Base-by-base conservation (phyloP, 1,284 basidiomycete genomes). In the Termitomyces sp. region DNA sequence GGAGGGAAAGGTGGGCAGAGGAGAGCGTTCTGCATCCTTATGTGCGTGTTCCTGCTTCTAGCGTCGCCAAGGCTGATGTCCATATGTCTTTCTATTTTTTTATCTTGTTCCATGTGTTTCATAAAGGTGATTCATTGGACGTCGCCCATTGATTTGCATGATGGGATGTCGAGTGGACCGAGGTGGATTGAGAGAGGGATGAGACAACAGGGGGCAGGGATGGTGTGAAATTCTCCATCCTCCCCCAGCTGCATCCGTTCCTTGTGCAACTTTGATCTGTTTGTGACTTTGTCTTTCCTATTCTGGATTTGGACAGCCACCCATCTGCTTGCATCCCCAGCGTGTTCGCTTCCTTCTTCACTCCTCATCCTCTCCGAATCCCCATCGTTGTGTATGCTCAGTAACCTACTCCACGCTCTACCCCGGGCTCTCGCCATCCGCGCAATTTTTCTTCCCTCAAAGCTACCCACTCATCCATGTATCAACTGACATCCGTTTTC, bases 21-120 rank as follows among this genome's bases (percentile, higher is more conserved):
- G 55, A 53, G 47, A 41, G 53, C 5, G 41, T 24, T 59, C 24
- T 49, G 26, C 58, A 59, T 59, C 58, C 58, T 43, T 59, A 59
- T 55, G 58, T 59, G 34, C 36, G 58, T 57, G n/a, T 36, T 42
- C 46, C 26, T 40, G 12, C 24, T 34, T 34, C 26, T 15, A 7
- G 15, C 15, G 17, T n/a, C 7, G 36, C 36, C 24, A 24, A 45
- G 19, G 28, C 34, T 41, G 34, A 45, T 39, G 39, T 28, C 12
- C 38, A 46, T 38, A 30, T 26, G 44, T 33, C 21, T 44, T 21
- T 31, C 8, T 40, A 2, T 12, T 10, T 19, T 41, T 26, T 10
- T 39, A 10, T 10, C 17, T 19, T 26, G 30, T 47, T 34, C 33
- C 34, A 36, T 24, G n/a, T 34, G 24, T 41, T 13, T 21, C 28